Evolutionary conservation across 2,329 filamentous ascomycete genomes (phyloP).

Genomic region (Trichoderma sp.): DNA sequence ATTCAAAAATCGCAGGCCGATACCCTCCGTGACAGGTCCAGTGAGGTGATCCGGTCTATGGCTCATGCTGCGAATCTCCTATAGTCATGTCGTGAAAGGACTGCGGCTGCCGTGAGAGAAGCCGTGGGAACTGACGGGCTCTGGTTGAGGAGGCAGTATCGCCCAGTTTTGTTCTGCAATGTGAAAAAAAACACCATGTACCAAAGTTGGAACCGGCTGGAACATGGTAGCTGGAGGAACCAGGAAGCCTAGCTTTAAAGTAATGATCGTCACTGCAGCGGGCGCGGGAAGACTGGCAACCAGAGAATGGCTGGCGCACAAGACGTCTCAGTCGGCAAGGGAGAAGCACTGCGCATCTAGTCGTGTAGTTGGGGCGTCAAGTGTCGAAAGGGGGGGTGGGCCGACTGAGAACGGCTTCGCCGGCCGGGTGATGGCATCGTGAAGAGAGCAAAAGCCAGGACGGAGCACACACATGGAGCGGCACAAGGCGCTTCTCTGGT

Average conservation of each 20-base stretch:
- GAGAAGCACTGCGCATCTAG: slow-evolving; percentile 33
- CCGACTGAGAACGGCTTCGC: slow-evolving; percentile 7
- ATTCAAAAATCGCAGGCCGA: slow-evolving; percentile 40
- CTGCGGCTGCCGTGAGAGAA: not conserved
- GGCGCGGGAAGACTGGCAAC: slow-evolving; percentile 4
- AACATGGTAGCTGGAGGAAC: slow-evolving; percentile 24
- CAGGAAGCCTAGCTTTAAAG: slow-evolving; percentile 23
- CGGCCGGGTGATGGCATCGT: slow-evolving; percentile 9
- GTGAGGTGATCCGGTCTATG: slow-evolving; percentile 17
- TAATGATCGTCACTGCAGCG: slow-evolving; percentile 22
- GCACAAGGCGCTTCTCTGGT: not conserved
- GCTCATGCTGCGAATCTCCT: slow-evolving; percentile 14
- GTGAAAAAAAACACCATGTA: not conserved
- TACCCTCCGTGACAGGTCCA: slow-evolving; percentile 30
- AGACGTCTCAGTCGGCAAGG: slow-evolving; percentile 37
- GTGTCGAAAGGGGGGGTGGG: slow-evolving; percentile 16
- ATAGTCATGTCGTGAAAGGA: slow-evolving; percentile 16
- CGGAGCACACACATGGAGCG: not conserved
- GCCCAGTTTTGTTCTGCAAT: not conserved
- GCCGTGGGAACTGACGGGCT: not conserved
- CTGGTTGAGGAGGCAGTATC: not conserved
- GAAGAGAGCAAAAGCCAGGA: not conserved
- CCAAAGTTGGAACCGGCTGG: slow-evolving; percentile 14
- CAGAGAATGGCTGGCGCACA: slow-evolving; percentile 26
- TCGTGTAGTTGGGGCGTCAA: slow-evolving; percentile 28